Evolutionary conservation across 2,329 filamentous ascomycete species (phyloP), one percentile per base, ranked within the genome.

Genomic region (Pseudocercospora pini-densiflorae): DNA sequence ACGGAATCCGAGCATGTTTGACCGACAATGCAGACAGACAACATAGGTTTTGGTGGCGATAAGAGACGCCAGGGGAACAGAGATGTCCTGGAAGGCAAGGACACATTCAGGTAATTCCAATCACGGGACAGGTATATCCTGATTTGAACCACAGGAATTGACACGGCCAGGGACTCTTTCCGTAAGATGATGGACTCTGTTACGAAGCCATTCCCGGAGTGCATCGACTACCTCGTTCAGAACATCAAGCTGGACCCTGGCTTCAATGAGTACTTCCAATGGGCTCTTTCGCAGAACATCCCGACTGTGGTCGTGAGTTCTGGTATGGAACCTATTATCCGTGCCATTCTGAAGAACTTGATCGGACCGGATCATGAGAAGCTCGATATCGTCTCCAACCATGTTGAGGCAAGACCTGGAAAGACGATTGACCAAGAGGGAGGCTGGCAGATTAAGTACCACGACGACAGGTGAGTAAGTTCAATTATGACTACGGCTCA

Each of bases 261-360:
- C 73, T 99, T 98, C 85, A 88, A 88, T 76, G 88, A 91, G 73
- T 99, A 98, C 81, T 94, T 93, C 81, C 81, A 88, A 72, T 99
- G 93, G 92, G 87, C 90, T 33, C 86, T 89, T 68, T 84, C 85
- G 70, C 89, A 94, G 81, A 94, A 97, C 77, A 89, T 98, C 14
- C 95, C 95, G 27, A 91, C 97, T 69, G 93, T 98, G 21, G 92
- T 99, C 23, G 85, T 99, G 36, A 95, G 91, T 69, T 92, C 92
- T 53, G 95, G 95, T 70, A 98, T 99, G 95, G 86, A 89, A 73
- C 94, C 94, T 43, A 88, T 98, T 73, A 97, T 99, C 78, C 88
- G 89, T 68, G 92, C 92, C 16, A 85, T 98, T 70, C 84, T 99
- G 66, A 87, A 90, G 69, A 89, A 91, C 73, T 85, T 97, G 59